Percentiles rank a stretch among this genome's conserved stretches.
phyloP scores from a whole-genome alignment of 2,329 filamentous ascomycete species.

The Phyllosticta ampelicida region DNA sequence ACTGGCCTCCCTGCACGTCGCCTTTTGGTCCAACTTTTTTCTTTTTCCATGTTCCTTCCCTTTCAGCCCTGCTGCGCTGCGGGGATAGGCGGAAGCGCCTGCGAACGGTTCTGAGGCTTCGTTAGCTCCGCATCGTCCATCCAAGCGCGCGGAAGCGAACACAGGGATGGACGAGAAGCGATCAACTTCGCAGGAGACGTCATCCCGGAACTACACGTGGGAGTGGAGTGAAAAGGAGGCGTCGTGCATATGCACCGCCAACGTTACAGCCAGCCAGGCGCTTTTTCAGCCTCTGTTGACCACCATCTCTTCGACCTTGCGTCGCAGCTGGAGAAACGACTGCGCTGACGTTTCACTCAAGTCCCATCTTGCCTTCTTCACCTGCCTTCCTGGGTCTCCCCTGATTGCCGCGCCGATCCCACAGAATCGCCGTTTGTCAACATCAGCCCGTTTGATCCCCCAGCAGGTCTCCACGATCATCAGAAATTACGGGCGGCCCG shows the following conservation, averaged over 20 bases:
- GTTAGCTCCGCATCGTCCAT: conserved; percentile 20
- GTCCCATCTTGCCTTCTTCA: neutral
- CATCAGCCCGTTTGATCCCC: neutral
- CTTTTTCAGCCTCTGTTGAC: conserved; percentile 4
- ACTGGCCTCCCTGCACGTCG: conserved; percentile 6
- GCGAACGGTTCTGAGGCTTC: conserved; percentile 19
- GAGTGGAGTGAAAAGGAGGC: conserved; percentile 11
- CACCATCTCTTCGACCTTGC: neutral
- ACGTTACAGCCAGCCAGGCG: conserved; percentile 7
- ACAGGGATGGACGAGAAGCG: conserved; percentile 18
- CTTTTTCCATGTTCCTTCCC: conserved; percentile 13
- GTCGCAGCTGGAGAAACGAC: neutral
- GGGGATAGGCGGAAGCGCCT: conserved; percentile 27
- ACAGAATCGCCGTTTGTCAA: neutral
- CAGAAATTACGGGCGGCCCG: neutral
- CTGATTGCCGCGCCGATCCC: neutral
- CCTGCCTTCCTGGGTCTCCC: neutral
- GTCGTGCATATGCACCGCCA: conserved; percentile 11
- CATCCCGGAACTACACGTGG: conserved; percentile 26
- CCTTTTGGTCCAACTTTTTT: conserved; percentile 11
- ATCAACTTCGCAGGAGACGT: conserved; percentile 20
- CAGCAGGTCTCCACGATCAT: neutral
- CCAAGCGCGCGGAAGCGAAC: conserved; percentile 27
- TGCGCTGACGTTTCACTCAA: neutral
- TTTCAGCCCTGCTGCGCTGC: conserved; percentile 17